Percentiles rank a stretch among this genome's conserved stretches.
Conservation (phyloP, 257 asterid genomes). For the Plantago elongata region DNA sequence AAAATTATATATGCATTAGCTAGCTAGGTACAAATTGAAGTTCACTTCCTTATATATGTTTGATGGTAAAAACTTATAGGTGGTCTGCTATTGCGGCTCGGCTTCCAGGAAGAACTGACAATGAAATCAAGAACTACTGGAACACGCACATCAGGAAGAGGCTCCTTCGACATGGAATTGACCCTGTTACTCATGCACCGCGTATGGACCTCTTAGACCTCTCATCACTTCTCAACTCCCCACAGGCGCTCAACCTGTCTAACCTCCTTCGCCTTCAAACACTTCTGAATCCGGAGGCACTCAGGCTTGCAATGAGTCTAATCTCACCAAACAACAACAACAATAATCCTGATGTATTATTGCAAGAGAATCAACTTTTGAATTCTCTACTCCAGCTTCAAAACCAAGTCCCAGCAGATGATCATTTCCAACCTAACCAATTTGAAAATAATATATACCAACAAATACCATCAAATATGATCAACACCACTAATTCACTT, state of each 20-base stretch:
- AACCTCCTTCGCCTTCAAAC: constrained; percentile 20
- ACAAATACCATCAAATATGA: neutral
- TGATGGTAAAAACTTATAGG: no score
- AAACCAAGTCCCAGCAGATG: constrained; percentile 16
- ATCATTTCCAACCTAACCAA: constrained; percentile 8
- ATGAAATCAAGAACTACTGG: constrained; percentile 15
- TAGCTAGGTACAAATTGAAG: no score
- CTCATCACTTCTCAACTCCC: constrained; percentile 13
- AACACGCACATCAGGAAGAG: no score
- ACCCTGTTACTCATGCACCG: constrained; percentile 19
- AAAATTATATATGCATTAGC: no score
- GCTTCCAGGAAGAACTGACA: constrained; percentile 26
- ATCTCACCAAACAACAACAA: constrained; percentile 4
- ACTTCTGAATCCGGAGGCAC: constrained; percentile 16
- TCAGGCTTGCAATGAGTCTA: constrained; percentile 11
- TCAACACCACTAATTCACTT: no score
- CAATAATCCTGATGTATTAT: neutral
- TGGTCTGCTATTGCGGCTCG: constrained; percentile 25
- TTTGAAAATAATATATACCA: constrained; percentile 5
- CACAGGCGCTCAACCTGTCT: constrained; percentile 6
- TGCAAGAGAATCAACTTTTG: constrained; percentile 14
- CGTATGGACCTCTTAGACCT: constrained; percentile 19
- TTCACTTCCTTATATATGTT: no score
- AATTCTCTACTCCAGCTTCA: neutral
- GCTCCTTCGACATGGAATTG: constrained; percentile 15